Evolutionary conservation across 352 stramenopile species (phyloP).

Genomic region (Plasmopara viticola): DNA sequence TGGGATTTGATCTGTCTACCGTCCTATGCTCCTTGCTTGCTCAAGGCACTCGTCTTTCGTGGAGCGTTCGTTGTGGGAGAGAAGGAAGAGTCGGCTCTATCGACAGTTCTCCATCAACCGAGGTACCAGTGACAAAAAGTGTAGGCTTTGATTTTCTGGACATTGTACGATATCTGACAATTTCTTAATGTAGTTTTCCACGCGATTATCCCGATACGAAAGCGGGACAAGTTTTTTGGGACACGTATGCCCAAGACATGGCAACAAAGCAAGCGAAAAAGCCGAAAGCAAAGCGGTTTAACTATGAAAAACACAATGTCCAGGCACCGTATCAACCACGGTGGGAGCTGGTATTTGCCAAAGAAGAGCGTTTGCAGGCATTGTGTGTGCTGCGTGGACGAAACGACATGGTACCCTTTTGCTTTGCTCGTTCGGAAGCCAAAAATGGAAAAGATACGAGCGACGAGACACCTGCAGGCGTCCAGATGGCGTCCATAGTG

Average conservation of each 20-base stretch:
- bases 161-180: constrained; percentile 1
- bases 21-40: constrained; percentile 32
- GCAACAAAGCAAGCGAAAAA: constrained; percentile 34
- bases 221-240: constrained; percentile 54
- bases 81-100: constrained; percentile 57
- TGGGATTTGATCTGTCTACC: constrained; percentile 63
- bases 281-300: constrained; percentile 64
- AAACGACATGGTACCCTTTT: constrained; percentile 68
- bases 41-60: constrained; percentile 61
- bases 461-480: constrained; percentile 1
- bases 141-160: not conserved
- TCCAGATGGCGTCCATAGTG: constrained; percentile 20
- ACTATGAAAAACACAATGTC: constrained; percentile 55
- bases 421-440: constrained; percentile 31
- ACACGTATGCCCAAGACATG: constrained; percentile 15
- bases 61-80: constrained; percentile 66
- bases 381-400: constrained; percentile 55
- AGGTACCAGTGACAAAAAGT: constrained; percentile 20
- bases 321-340: constrained; percentile 52
- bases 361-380: constrained; percentile 1
- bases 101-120: constrained; percentile 40
- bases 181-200: constrained; percentile 48
- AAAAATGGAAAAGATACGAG: constrained; percentile 2
- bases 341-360: constrained; percentile 47
- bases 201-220: constrained; percentile 69